phyloP scores from a whole-genome alignment of 2,329 filamentous ascomycete genomes.

The Penicillium decumbens region DNA sequence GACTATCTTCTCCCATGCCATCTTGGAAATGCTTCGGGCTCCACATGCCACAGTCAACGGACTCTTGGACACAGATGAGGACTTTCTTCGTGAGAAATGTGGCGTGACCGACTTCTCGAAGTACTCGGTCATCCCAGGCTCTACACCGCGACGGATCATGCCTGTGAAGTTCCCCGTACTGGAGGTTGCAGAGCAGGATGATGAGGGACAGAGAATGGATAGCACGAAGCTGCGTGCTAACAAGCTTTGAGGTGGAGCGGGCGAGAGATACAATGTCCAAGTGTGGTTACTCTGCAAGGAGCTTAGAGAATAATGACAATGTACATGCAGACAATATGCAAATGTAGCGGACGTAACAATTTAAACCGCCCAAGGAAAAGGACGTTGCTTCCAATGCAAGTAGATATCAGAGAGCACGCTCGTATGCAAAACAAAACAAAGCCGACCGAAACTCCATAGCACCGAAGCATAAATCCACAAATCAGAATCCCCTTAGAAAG shows the following conservation, averaged over 20 bases:
- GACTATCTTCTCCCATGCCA: conserved; percentile 73
- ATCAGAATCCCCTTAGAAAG: not conserved
- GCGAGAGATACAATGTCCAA: conserved; percentile 8
- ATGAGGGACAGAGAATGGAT: conserved; percentile 69
- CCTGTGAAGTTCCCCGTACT: conserved; percentile 64
- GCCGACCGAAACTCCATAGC: not conserved
- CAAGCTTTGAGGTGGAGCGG: not conserved
- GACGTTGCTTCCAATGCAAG: conserved; percentile 4
- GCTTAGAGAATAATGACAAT: not conserved
- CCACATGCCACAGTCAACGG: conserved; percentile 64
- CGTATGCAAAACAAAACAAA: conserved; percentile 13
- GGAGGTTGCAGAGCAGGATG: conserved; percentile 70
- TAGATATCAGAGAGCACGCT: conserved; percentile 8
- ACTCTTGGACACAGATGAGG: conserved; percentile 69
- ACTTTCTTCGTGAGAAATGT: conserved; percentile 64
- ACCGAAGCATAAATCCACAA: not conserved
- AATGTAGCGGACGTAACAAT: not conserved
- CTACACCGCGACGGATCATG: conserved; percentile 70
- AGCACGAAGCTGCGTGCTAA: conserved; percentile 48
- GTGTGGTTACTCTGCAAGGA: not conserved
- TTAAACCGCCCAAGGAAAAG: not conserved
- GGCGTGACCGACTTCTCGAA: conserved; percentile 66
- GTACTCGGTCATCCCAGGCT: conserved; percentile 65
- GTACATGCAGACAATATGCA: not conserved
- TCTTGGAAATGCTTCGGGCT: conserved; percentile 64